These are phyloP conservation scores for Erodium maritimum DNA, from an alignment of 345 rosid species.

Conservation along the genomic window DNA sequence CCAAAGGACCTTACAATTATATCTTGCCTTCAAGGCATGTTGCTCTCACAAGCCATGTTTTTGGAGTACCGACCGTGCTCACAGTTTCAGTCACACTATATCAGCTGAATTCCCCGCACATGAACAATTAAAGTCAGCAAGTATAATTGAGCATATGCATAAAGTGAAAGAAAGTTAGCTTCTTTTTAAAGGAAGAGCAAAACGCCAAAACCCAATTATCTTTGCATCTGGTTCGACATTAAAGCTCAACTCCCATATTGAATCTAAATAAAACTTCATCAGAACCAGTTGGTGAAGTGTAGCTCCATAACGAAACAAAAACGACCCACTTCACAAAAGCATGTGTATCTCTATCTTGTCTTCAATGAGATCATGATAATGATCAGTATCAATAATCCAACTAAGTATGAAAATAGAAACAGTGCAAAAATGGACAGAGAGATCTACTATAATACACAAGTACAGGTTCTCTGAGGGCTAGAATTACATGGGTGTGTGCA, in stretches of 20 bases:
- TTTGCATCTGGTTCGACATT: neutral
- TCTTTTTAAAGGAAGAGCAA: neutral
- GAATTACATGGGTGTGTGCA: constrained; percentile 19
- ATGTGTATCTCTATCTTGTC: too few species aligned
- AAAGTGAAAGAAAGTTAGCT: neutral
- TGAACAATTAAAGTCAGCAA: neutral
- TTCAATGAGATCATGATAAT: neutral
- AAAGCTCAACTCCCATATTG: neutral
- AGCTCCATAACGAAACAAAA: too few species aligned
- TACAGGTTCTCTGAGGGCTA: neutral
- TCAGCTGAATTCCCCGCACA: too few species aligned
- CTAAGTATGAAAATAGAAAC: neutral
- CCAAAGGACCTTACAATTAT: neutral
- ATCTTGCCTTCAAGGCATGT: neutral
- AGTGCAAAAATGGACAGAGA: neutral
- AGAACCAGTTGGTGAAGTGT: neutral
- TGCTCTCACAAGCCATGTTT: too few species aligned
- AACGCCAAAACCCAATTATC: neutral
- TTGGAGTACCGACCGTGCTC: neutral
- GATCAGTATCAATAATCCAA: neutral
- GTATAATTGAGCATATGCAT: neutral
- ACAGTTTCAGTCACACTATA: too few species aligned
- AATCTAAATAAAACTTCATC: neutral
- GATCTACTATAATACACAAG: neutral
- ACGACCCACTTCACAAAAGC: too few species aligned